Base-by-base conservation (phyloP, 2,329 filamentous ascomycete species). In the Verticillium dahliae region DNA sequence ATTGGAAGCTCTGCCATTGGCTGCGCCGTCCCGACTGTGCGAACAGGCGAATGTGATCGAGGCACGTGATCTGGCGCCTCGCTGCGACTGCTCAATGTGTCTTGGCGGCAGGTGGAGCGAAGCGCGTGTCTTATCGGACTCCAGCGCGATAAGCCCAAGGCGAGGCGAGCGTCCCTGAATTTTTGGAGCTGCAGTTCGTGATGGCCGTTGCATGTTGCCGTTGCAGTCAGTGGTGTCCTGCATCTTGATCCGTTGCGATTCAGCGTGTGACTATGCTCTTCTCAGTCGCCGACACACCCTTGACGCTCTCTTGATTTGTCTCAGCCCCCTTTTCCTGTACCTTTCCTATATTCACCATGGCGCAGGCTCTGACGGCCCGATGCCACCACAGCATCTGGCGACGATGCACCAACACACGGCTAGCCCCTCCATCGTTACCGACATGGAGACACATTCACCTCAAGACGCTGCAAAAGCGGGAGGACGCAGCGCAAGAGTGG, bases 1-100 rank as follows among this genome's bases (percentile, higher is more conserved):
- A 81, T 76, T 79, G 72, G 68, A 66, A 70, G 67, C 63, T 66
- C 62, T 67, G 61, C 78, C 73, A 82, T 83, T 83, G 80, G 80
- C 62, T 70, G 64, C 10, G 15, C 18, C 22, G 52, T 60, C 33
- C 60, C 55, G 52, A 62, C 62, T 45, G 45, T 57, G 35, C 59
- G 58, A 31, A 60, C 65, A 37, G 35, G 38, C 33, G 58, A 59
- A 55, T 62, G 39, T 27, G 61, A 63, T 4, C 60, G 22, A 54
- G 52, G 63, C 65, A 62, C 61, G 62, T 65, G 64, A 65, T 58
- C 58, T 37, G 35, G 58, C 45, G 60, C 50, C 50, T 27, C 27
- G 27, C 27, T 27, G 27, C 27, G 3, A 4, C 27, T 27, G 27
- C 27, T 27, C 27, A 4, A 3, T 27, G 27, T 27, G 27, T 4